A percentile compares a stretch with the other conserved stretches of the same genome.
These are phyloP conservation scores for Daldinia concentrica DNA, from an alignment of 495 filamentous ascomycete species.

Conservation along the genomic window DNA sequence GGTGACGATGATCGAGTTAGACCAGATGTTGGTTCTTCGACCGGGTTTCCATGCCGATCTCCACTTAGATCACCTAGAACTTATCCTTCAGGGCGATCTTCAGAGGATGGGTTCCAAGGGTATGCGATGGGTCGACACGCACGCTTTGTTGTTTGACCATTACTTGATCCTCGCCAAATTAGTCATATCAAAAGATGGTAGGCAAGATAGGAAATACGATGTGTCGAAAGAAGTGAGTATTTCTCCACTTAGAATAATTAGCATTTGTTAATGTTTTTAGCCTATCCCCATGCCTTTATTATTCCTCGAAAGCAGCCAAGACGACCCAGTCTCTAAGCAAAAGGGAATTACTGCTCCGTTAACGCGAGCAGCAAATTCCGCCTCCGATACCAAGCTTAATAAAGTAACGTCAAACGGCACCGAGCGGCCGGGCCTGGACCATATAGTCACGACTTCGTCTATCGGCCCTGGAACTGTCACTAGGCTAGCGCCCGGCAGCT, in stretches of 20 bases:
- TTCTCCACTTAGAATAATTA: background rate
- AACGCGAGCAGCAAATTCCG: conserved; percentile 56
- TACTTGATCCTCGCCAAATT: conserved; percentile 93
- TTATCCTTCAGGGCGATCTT: conserved; percentile 89
- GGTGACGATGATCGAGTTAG: conserved; percentile 88
- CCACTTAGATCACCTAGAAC: conserved; percentile 88
- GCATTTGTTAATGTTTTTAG: conserved; percentile 47
- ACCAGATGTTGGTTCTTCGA: conserved; percentile 79
- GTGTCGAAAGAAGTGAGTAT: conserved; percentile 84
- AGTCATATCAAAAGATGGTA: conserved; percentile 70
- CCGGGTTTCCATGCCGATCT: conserved; percentile 90
- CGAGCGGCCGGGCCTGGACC: conserved; percentile 68
- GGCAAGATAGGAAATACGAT: conserved; percentile 88
- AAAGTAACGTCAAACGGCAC: conserved; percentile 57
- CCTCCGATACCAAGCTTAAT: conserved; percentile 63
- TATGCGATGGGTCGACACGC: conserved; percentile 90
- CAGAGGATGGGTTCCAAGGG: conserved; percentile 86
- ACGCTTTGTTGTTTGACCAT: conserved; percentile 94
- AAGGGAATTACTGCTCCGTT: conserved; percentile 79
- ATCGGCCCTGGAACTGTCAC: conserved; percentile 57
- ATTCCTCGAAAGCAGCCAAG: conserved; percentile 87
- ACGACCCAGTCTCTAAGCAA: conserved; percentile 88
- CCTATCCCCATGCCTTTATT: conserved; percentile 98
- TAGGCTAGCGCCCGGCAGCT: conserved; percentile 54
- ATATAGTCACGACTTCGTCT: conserved; percentile 68